Evolutionary conservation across 2,329 filamentous ascomycete species (phyloP), one percentile per base, ranked within the genome.

Genomic region (Westerdykella ornata): DNA sequence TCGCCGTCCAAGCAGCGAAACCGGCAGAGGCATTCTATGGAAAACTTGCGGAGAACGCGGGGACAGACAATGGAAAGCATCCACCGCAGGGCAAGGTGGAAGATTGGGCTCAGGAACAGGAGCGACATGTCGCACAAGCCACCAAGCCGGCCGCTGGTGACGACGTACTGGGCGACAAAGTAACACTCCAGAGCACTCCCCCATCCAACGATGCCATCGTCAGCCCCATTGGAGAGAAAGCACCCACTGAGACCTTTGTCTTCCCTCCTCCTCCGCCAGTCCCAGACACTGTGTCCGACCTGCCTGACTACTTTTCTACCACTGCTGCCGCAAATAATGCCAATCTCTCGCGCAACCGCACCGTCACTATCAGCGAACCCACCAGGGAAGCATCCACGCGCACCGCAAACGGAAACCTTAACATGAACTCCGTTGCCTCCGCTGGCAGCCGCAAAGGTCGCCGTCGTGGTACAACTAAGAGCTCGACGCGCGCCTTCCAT

Each of bases 381-480:
- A 38, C 44, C 8, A 36, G 41, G 11, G 45, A 48, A 4, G 15
- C 38, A 1, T 7, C 22, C 8, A 11, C 22, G 8, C 22, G 22
- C 22, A 26, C 22, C 22, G 22, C 22, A 8, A 26, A 26, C 22
- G 22, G 22, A 26, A 26, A 26, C 12, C 22, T 26, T 26, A 26
- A 26, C 22, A 26, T 26, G 22, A 49, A 49, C 40, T 52, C 52
- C 2, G 36, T 45, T 6, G 45, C 42, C 22, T 44, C 38, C 5
- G 52, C 56, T 5, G 58, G 73, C 3, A 79, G 78, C 16, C 70
- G 78, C 41, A 81, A 73, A 58, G 75, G 78, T 36, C 76, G 84
- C 34, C 76, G 83, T 35, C 76, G 86, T 22, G 81, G 78, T 1
- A 84, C 80, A 19, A 89, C 85, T 30, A 83, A 79, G 66, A 76